Evolutionary conservation across 139 green algal species (phyloP), one percentile per base, ranked within the genome.

Genomic region (Mychonastes homosphaera): DNA sequence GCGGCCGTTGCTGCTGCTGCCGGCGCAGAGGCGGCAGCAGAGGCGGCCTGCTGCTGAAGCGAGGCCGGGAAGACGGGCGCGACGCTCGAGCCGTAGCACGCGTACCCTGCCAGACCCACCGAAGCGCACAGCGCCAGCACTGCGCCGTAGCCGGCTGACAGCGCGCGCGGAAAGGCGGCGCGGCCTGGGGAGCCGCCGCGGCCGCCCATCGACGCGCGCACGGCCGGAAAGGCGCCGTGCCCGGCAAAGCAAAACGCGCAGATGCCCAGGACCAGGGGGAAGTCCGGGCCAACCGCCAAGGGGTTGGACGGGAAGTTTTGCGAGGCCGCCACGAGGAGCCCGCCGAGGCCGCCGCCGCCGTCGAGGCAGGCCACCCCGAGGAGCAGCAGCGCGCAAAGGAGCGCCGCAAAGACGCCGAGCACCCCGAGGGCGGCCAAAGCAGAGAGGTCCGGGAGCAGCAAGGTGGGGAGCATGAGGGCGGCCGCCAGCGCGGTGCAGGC

Each of bases 171-270:
- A 19, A 15, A 61, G 13, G 21, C 26, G 28, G n/a, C n/a, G n/a
- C n/a, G n/a, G n/a, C n/a, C n/a, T n/a, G n/a, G n/a, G n/a, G n/a
- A n/a, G n/a, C n/a, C n/a, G n/a, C n/a, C n/a, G n/a, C 47, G 47
- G 19, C 27, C 1, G 6, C 41, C 32, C 58, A 66, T 66, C 2
- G 47, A 58, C 35, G 58, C 36, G 47, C 58, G 58, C 13, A 66
- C 33, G n/a, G 58, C 45, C 0, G 58, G 58, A 36, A 66, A 66
- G 5, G 58, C 58, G 38, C 74, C 79, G 51, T 89, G 81, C 4
- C 79, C 81, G 10, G 75, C 76, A 62, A 82, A 91, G 36, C 83
- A 81, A 56, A 91, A 91, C 6, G 83, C 82, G 35, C 85, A 61
- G 54, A 87, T 73, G 51, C 83, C 83, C 57, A 91, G 83, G 27